Base-by-base conservation (phyloP, 495 filamentous ascomycete genomes). In the Penicillium paradoxum region DNA sequence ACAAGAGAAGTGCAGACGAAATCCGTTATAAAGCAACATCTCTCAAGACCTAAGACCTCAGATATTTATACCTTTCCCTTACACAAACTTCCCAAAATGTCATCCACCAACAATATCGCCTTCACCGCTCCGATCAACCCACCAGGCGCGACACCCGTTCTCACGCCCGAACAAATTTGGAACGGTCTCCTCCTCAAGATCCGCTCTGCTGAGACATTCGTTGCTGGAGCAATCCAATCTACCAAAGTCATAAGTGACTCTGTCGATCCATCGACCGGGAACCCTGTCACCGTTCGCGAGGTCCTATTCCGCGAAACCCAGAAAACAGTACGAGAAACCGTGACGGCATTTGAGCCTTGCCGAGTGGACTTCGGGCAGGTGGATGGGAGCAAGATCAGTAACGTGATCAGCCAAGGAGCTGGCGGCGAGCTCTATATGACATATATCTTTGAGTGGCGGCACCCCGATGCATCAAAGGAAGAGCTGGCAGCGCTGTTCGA, bases 61-160 rank as follows among this genome's bases (percentile, higher is more conserved):
- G n/a, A 32, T 24, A 24, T 7, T 8, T 10, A 24, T 11, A 2
- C 19, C 29, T 4, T 21, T 33, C 7, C 7, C 14, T 9, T 6
- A 32, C 15, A 22, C 17, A 34, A 3, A 9, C 24, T 27, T n/a
- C n/a, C 17, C 33, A 61, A 14, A 27, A 64, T 65, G 63, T 22
- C 56, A 11, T 47, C 64, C 10, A 58, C 58, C 33, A 70, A 79
- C 57, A 69, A 76, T 55, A 49, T 74, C 57, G 77, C 78, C 49
- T 79, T 72, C 59, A 81, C 79, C 8, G 58, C 67, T 18, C 67
- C 69, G n/a, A 72, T 83, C 64, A 83, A 83, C 64, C 73, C 78
- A 19, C 42, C 69, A 2, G 64, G 63, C 21, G 61, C 55, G 14
- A 59, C 64, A 33, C 73, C 74, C 1, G 44, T 66, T n/a, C 66